Base-by-base conservation (phyloP, 2,329 filamentous ascomycete species). In the Aspergillus sp. region DNA sequence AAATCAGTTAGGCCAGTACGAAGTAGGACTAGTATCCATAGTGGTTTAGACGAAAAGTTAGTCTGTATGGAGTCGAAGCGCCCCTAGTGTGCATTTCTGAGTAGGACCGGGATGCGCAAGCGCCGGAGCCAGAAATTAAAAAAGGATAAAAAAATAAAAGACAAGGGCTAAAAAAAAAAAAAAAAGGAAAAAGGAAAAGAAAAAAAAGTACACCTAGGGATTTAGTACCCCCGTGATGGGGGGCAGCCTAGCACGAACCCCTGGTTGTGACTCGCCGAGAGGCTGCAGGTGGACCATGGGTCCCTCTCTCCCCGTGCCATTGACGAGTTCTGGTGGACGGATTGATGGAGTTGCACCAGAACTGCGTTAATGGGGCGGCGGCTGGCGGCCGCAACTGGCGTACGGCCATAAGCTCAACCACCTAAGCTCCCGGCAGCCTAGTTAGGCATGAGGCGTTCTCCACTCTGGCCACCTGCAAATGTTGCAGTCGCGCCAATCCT, bases 201-300 rank as follows among this genome's bases (percentile, higher is more conserved):
- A 31, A 43, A 37, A 39, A 44, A 42, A 52, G 43, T 44, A 39
- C 47, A 45, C 19, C 19, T 19, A 19, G 19, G 19, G 19, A 19
- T 19, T 19, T 19, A 19, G 48, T 44, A 51, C 38, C 48, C 46
- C 46, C 50, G 48, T 53, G 42, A 39, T 32, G 37, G 30, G 41
- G 32, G 33, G 39, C 43, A 40, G 44, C 47, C 50, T 48, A 54
- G 54, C 54, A 58, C 53, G 56, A 57, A 58, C 54, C 54, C 54
- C 54, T 51, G 49, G 53, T 43, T 53, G 53, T 56, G 54, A 57
- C 53, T 57, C 53, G 54, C 51, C 50, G 50, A 55, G 45, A 47
- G 48, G 40, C 51, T 56, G 53, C 54, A 52, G 45, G 52, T 56
- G 54, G 56, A 43, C 53, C 54, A 53, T 52, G 52, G 52, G 33